Evolutionary conservation across 2,329 filamentous ascomycete species (phyloP), one percentile per base, ranked within the genome.

Genomic region (Geoglossum cookeanum): DNA sequence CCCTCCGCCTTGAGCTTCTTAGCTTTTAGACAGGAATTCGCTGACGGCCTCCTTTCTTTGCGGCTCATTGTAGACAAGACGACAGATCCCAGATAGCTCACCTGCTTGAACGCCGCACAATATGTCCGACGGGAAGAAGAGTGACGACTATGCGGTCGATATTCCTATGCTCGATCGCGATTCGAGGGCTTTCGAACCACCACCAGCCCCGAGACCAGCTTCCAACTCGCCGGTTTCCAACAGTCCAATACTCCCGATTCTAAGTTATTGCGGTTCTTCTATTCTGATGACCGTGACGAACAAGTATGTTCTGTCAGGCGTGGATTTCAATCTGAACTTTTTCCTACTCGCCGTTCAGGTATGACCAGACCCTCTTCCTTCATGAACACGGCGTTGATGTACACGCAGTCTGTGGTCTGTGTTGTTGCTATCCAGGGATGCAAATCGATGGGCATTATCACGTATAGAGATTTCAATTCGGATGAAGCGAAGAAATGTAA

Each of bases 251-350:
- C 69, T 92, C 53, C 89, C 91, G 27, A 86, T 98, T 64, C 68
- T 94, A 62, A 81, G 87, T 54, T 98, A 98, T 76, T 98, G 92
- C 71, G 76, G 85, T 65, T 87, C 91, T 56, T 96, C 90, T n/a
- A 98, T 98, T 68, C 80, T 91, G 70, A 98, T 98, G 92, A 98
- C 92, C 6, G 87, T 96, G n/a, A 92, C 94, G 70, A 98, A 98
- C 75, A 98, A 98, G 77, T 98, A 94, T 70, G 90, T 96, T 61
- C 81, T 98, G 52, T 96, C 88, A 6, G 92, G 92, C 60, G 78
- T 79, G 55, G 80, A 84, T 63, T 98, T 94, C 80, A 98, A 98
- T 72, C 74, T 98, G 65, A 95, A 94, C 72, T 95, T 97, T 72
- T 87, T 98, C 72, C 85, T 96, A 65, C 80, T 98, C 59, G 84